These are phyloP conservation scores for Solanum tarapatanum DNA, from an alignment of 257 asterid species.

Conservation along the genomic window DNA sequence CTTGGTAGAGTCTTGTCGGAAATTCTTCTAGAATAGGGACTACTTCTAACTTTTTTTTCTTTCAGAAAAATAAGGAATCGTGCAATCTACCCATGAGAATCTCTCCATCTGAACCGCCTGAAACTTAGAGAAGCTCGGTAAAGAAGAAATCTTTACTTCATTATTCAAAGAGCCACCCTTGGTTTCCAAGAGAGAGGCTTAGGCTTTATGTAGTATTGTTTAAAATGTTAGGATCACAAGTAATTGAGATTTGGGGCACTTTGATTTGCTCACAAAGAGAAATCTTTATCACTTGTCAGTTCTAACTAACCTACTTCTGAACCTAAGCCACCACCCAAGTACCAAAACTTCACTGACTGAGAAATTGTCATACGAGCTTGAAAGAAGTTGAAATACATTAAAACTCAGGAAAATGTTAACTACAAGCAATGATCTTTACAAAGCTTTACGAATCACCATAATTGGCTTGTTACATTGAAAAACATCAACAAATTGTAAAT, in stretches of 20 bases:
- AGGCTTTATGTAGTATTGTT: neutral
- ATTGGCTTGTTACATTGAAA: neutral
- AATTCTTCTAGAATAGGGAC: neutral
- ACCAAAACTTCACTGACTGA: neutral
- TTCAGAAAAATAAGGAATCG: neutral
- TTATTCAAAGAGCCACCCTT: neutral
- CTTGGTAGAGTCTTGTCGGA: neutral
- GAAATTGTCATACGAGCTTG: neutral
- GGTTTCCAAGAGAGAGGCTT: neutral
- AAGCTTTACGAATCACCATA: neutral
- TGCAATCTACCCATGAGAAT: neutral
- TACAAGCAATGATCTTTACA: neutral
- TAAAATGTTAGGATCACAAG: neutral
- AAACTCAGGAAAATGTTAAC: neutral
- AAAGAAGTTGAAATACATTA: neutral
- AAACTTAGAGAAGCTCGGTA: neutral
- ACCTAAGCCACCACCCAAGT: neutral
- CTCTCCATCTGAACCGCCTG: neutral
- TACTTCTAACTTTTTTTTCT: neutral
- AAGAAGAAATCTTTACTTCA: neutral
- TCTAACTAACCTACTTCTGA: neutral
- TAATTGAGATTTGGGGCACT: neutral
- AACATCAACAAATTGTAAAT: neutral
- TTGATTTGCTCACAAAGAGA: neutral
- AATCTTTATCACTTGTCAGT: neutral